Percentiles rank a stretch among this genome's conserved stretches.
Evolutionary conservation across 2,329 filamentous ascomycete genomes (phyloP).

Genomic region (Fusarium verticillioides): DNA sequence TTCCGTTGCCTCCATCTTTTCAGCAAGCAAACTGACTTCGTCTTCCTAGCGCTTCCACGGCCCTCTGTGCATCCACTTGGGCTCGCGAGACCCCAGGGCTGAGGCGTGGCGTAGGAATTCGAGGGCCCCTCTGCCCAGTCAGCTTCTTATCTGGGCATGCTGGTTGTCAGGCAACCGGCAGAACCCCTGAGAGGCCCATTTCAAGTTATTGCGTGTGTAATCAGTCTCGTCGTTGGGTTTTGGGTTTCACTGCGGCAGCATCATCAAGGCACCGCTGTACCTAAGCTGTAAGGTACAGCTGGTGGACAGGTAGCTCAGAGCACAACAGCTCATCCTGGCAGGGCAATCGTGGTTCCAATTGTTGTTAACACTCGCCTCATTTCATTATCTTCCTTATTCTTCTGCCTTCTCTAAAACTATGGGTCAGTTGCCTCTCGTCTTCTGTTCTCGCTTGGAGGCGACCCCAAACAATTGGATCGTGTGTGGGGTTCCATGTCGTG

Average conservation of each 20-base stretch:
- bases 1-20: constrained; percentile 25
- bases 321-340: not conserved
- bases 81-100: constrained; percentile 24
- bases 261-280: constrained; percentile 19
- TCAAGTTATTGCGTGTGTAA: not conserved
- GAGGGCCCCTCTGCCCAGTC: constrained; percentile 12
- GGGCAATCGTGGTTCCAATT: not conserved
- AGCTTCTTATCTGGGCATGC: not conserved
- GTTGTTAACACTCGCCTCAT: constrained; percentile 5
- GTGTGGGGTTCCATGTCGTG: constrained; percentile 29
- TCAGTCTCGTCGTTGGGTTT: constrained; percentile 16
- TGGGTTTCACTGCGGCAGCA: constrained; percentile 24
- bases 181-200: constrained; percentile 9
- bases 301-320: not conserved
- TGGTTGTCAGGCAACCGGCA: constrained; percentile 16
- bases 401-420: constrained; percentile 1
- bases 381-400: constrained; percentile 1
- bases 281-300: not conserved
- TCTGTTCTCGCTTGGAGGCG: not conserved
- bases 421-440: constrained; percentile 7
- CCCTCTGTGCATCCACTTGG: constrained; percentile 39
- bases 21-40: constrained; percentile 5
- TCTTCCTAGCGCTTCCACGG: constrained; percentile 43
- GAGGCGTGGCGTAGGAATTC: constrained; percentile 30
- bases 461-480: constrained; percentile 9